Evolutionary conservation across 1,284 basidiomycete species (phyloP), one percentile per base, ranked within the genome.

Genomic region (Chalciporus sp.): DNA sequence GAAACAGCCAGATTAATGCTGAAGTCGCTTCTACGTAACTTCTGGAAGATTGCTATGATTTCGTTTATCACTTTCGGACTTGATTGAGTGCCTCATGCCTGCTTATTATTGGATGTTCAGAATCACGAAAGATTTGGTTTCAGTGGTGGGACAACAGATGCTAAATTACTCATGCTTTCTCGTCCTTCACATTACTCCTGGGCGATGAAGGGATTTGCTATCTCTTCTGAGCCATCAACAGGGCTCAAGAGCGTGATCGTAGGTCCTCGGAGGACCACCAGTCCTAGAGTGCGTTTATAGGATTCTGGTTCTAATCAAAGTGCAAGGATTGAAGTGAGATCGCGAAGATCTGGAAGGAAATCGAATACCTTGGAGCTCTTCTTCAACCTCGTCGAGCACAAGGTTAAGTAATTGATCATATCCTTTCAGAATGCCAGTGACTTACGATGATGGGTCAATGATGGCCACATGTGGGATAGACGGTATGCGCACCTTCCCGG

Each of bases 331-430:
- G 40, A 43, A n/a, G 49, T 63, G 28, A 57, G 52, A 59, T 63
- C 45, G 54, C 42, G 39, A 53, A 53, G 57, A 57, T 43, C 40
- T 39, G 47, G 19, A 63, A 55, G 54, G 54, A 27, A 17, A 53
- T 19, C 50, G 66, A 74, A 62, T 68, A 88, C 92, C 84, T 71
- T 82, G 80, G 8, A 93, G 53, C 23, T 84, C 77, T 71, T 95
- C 94, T 63, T 86, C 81, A 5, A 95, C 92, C 53, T 95, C 88
- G 72, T 95, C 94, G 52, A 96, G 82, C 47, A 96, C 96, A 52
- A 99, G 85, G 72, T 99, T 99, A 64, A 99, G 84, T 42, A 99
- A 80, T 67, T 98, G 95, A 74, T 99, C 97, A 68, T 88, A 98
- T 12, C 96, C 96, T 74, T 99, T 99, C 59, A 99, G 76, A 12